Percentiles rank a stretch among this genome's conserved stretches.
Evolutionary conservation across 257 asterid genomes (phyloP).

Genomic region (Nicotiana tomentosiformis): DNA sequence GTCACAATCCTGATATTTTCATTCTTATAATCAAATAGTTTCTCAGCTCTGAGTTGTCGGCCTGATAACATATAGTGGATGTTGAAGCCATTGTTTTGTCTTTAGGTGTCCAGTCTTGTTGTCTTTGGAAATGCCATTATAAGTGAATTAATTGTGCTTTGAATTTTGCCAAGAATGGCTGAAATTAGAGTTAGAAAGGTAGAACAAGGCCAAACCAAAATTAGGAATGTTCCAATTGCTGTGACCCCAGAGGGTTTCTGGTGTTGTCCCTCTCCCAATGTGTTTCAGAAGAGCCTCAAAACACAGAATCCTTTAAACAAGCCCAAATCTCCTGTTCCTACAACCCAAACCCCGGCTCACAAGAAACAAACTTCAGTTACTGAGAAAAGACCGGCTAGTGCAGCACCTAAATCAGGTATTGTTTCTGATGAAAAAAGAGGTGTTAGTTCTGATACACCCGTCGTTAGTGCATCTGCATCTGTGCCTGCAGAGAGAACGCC

Average conservation of each 20-base stretch:
- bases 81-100: background rate
- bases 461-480: slow-evolving; percentile 29
- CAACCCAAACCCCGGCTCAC: slow-evolving; percentile 24
- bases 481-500: slow-evolving; percentile 36
- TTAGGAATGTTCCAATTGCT: slow-evolving; percentile 82
- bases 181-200: slow-evolving; percentile 58
- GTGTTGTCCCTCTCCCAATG: slow-evolving; percentile 97
- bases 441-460: slow-evolving; percentile 34
- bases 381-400: slow-evolving; percentile 37
- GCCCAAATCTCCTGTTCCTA: slow-evolving; percentile 39
- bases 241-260: slow-evolving; percentile 98
- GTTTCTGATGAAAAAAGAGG: slow-evolving; percentile 36
- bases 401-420: slow-evolving; percentile 23
- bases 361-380: slow-evolving; percentile 40
- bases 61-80: background rate
- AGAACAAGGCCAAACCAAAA: slow-evolving; percentile 70
- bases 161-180: slow-evolving; percentile 42
- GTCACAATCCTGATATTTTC: background rate
- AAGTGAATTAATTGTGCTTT: slow-evolving; percentile 15
- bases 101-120: slow-evolving; percentile 9
- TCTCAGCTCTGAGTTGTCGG: background rate
- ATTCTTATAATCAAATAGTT: background rate
- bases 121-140: slow-evolving; percentile 18
- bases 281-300: slow-evolving; percentile 62
- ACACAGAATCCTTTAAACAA: slow-evolving; percentile 52